Base-by-base conservation (phyloP, 257 asterid species). In the Lycium ferocissimum region DNA sequence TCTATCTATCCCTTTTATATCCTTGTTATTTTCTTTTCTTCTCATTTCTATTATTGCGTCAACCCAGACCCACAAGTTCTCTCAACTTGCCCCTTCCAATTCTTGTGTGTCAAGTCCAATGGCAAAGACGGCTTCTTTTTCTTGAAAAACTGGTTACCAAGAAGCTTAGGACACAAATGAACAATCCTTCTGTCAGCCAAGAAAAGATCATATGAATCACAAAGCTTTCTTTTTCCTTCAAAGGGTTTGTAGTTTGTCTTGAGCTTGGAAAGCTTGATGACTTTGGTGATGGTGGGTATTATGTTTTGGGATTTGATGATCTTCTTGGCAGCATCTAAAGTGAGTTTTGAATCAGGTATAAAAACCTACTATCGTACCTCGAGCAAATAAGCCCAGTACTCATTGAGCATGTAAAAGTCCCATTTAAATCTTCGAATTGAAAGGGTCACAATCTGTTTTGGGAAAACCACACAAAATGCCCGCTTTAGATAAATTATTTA, bases 101-200 rank as follows among this genome's bases (percentile, higher is more conserved):
- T 92, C 87, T 89, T 93, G 83, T 88, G 92, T 2, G 90, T 79
- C 90, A 96, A 83, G 63, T 96, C 98, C 33, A 96, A 93, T 2
- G 95, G 94, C 47, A 95, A 70, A 18, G 99, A 98, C 83, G 95
- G 76, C 90, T 96, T 96, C 95, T 92, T 96, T 54, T 94, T 95
- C 93, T 88, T 89, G 87, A 94, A 96, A 79, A 96, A 94, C 81
- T 86, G 86, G 88, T 93, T 94, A 1, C 98, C 99, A 47, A 95
- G 18, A 86, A 96, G 88, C 94, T 91, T 96, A 11, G 98, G 99
- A 87, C 94, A 86, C 91, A 96, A 86, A 83, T 91, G 98, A 38
- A 94, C 95, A 53, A 94, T 85, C 94, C 97, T 88, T 37, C 92
- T 96, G 62, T 95, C 98, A 37, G 89, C 98, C 84, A 96, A 78